phyloP scores from a whole-genome alignment of 179 eudicot species.

The Gypsophila paniculata region DNA sequence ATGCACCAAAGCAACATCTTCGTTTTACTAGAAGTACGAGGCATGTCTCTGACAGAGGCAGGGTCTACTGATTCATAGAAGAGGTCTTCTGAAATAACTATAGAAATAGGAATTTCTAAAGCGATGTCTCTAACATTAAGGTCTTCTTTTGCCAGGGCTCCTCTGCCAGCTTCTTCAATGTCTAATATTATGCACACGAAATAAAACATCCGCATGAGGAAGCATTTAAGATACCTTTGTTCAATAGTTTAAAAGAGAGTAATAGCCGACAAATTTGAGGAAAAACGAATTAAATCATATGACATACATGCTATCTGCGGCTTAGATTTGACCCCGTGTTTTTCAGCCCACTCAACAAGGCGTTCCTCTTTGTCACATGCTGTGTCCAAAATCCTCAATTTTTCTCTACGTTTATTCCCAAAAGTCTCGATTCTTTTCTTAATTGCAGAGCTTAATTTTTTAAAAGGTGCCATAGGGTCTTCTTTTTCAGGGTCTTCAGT shows the following conservation, averaged over 20 bases:
- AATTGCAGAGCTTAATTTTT: slow-evolving; percentile 21
- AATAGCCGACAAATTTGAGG: neutral
- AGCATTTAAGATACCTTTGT: slow-evolving; percentile 10
- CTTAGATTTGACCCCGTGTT: slow-evolving; percentile 54
- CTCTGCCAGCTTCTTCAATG: slow-evolving; percentile 92
- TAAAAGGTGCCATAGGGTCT: slow-evolving; percentile 20
- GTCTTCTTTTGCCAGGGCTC: slow-evolving; percentile 69
- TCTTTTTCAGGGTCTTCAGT: no score
- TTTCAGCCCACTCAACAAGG: slow-evolving; percentile 65
- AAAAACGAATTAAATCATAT: neutral
- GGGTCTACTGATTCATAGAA: slow-evolving; percentile 53
- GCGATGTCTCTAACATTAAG: slow-evolving; percentile 76
- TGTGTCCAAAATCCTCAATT: slow-evolving; percentile 33
- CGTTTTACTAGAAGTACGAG: no score
- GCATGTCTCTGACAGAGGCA: slow-evolving; percentile 13
- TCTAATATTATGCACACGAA: slow-evolving; percentile 36
- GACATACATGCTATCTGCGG: slow-evolving; percentile 74
- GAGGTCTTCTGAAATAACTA: slow-evolving; percentile 74
- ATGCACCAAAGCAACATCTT: no score
- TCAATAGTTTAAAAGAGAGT: no score
- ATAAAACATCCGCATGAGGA: neutral
- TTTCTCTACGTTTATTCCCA: slow-evolving; percentile 37
- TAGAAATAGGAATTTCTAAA: slow-evolving; percentile 73
- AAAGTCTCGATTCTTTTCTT: slow-evolving; percentile 39
- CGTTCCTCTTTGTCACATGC: slow-evolving; percentile 48